Evolutionary conservation across 345 rosid species (phyloP), one percentile per base, ranked within the genome.

Genomic region (Erucastrum elatum): DNA sequence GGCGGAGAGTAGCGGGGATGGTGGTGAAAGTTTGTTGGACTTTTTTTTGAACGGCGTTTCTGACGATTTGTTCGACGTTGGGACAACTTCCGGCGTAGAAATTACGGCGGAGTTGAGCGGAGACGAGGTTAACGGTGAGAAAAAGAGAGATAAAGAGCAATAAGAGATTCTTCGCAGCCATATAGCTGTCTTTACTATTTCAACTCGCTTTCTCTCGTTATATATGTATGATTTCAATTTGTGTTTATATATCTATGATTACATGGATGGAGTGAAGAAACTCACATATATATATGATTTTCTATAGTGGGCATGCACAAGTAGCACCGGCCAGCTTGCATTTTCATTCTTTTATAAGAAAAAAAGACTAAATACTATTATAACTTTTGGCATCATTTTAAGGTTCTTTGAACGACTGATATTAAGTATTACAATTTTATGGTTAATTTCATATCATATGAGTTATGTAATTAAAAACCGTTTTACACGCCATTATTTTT

Each of bases 1-100:
- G 91, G 34, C 97, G 97, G 68, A 92, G 82, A 30, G 93, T 89
- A 16, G 84, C 94, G 2, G 97, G 97, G 61, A 87, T 83, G 1
- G 95, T 89, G 68, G 90, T 90, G 70, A 88, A 90, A 17, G 97
- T 90, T 78, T 90, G 92, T 53, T 68, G 72, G 71, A 89, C 49
- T 70, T 92, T 92, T 64, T 34, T 27, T 5, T 68, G 66, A 2
- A 92, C 94, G 2, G 53, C 93, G 30, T 12, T 71, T 82, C 87
- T 81, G 7, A 94, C 98, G 13, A 94, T 89, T 61, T 46, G 46
- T 75, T 94, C 98, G 26, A 90, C 97, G 65, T 86, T 88, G 3
- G 97, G 94, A 79, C 97, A 94, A 37, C 66, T 81, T 0, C 72
- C 84, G 60, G 93, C 89, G 77, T 94, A 94, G 80, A 80, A 89